These are phyloP conservation scores for Solanum infundibuliforme DNA, from an alignment of 257 asterid species.

Conservation along the genomic window DNA sequence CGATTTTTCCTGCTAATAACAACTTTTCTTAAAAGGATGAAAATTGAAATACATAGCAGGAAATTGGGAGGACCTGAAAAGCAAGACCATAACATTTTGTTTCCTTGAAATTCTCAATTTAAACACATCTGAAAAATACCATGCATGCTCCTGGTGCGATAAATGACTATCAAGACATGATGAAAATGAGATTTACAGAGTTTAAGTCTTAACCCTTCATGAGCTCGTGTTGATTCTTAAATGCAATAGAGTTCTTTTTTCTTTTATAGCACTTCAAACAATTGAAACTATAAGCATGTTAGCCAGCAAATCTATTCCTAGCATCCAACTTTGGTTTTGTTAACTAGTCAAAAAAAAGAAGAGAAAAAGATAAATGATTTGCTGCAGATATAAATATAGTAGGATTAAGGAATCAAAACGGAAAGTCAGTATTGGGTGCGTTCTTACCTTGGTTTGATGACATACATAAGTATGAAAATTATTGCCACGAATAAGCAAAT, in stretches of 20 bases:
- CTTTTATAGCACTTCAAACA: background rate
- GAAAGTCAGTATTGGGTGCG: background rate
- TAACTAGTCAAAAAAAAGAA: background rate
- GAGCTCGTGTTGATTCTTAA: background rate
- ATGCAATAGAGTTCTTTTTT: background rate
- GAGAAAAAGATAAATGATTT: background rate
- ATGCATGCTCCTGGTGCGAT: background rate
- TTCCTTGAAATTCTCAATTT: no score
- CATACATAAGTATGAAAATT: conserved; percentile 48
- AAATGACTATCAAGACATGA: background rate
- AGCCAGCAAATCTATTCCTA: background rate
- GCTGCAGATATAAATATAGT: background rate
- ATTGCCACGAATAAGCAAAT: conserved; percentile 48
- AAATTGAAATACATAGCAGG: no score
- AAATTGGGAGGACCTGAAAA: no score
- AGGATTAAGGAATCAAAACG: background rate
- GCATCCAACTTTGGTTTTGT: background rate
- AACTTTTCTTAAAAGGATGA: no score
- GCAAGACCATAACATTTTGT: no score
- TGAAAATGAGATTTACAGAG: background rate
- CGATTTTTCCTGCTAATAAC: no score
- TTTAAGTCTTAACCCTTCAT: background rate
- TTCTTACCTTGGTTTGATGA: conserved; percentile 67
- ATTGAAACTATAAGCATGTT: background rate
- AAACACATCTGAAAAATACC: no score